Evolutionary conservation across 441 rosid species (phyloP).

Genomic region (Populus hybrid): DNA sequence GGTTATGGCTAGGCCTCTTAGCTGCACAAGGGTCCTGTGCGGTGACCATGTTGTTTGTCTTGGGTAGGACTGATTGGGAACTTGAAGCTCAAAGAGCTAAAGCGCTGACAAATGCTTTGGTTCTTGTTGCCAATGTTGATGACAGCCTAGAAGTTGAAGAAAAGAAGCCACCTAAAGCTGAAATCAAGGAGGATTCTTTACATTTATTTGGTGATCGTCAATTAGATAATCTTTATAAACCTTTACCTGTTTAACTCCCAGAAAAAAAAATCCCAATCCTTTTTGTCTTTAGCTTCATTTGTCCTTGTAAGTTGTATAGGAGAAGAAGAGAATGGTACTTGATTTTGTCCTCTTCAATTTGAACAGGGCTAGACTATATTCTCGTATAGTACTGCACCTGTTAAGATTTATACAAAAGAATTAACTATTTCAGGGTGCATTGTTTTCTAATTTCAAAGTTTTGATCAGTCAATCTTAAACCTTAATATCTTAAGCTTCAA

Average conservation of each 20-base stretch:
- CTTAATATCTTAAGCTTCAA: not conserved
- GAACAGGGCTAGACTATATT: not conserved
- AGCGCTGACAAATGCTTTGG: constrained; percentile 46
- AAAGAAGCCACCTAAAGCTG: constrained; percentile 28
- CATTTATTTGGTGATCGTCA: constrained; percentile 16
- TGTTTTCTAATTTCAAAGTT: not conserved
- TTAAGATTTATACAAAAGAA: not conserved
- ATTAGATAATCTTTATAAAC: constrained; percentile 14
- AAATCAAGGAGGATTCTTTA: constrained; percentile 39
- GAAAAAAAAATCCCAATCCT: not conserved
- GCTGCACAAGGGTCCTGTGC: constrained; percentile 82
- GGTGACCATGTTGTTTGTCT: constrained; percentile 64
- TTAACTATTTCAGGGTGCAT: not conserved
- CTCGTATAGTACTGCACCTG: not conserved
- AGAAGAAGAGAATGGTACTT: not conserved
- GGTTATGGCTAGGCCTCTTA: constrained; percentile 83
- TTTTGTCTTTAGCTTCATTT: not conserved
- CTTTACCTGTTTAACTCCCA: constrained; percentile 17
- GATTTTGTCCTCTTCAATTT: not conserved
- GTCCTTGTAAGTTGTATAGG: constrained; percentile 16
- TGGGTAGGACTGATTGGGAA: constrained; percentile 76
- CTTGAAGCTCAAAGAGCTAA: constrained; percentile 59
- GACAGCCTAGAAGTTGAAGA: constrained; percentile 22
- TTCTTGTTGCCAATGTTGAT: not conserved
- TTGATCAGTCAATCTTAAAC: not conserved